Evolutionary conservation across 345 rosid genomes (phyloP).

Genomic region (Brassica carinata): DNA sequence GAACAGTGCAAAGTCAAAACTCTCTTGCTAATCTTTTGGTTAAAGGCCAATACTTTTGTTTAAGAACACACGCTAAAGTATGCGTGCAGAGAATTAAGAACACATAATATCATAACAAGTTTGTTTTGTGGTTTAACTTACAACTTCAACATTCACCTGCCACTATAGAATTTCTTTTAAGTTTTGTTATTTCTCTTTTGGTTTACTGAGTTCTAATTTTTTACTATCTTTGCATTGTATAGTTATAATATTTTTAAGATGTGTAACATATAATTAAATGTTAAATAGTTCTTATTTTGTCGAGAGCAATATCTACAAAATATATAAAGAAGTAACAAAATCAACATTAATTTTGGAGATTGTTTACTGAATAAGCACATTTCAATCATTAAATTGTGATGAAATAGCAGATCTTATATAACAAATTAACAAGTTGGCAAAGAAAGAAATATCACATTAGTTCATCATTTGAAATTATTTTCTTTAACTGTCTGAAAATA

Average conservation of each 20-base stretch:
- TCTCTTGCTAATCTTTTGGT: neutral
- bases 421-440: neutral
- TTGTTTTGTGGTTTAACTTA: neutral
- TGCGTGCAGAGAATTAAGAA: constrained; percentile 63
- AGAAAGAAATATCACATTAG: neutral
- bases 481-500: neutral
- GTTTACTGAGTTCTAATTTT: constrained; percentile 6
- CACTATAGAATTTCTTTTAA: neutral
- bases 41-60: neutral
- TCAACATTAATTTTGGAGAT: neutral
- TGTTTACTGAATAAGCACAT: neutral
- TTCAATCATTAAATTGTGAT: neutral
- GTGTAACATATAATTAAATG: constrained; percentile 6
- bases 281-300: neutral
- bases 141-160: neutral
- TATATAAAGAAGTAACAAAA: neutral
- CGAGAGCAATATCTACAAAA: neutral
- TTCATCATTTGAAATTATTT: neutral
- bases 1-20: constrained; percentile 53
- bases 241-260: no score
- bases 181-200: neutral
- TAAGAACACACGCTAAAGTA: neutral
- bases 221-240: no score
- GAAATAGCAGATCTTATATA: neutral
- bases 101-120: neutral